These are phyloP conservation scores for Phytophthora syringae DNA, from an alignment of 352 stramenopile genomes.

Conservation along the genomic window DNA sequence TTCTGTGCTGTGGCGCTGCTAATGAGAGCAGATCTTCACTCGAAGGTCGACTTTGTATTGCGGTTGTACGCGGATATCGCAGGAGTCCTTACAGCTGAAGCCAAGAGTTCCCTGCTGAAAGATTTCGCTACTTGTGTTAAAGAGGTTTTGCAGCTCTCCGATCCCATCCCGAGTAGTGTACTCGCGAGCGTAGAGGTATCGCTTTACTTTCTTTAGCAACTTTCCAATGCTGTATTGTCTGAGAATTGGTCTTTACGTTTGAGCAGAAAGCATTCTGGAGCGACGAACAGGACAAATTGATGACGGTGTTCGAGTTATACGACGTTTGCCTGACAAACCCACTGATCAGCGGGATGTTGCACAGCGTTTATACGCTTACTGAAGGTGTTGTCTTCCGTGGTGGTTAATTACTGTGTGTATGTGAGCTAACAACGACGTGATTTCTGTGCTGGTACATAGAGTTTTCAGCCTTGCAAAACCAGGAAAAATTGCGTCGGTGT, in stretches of 20 bases:
- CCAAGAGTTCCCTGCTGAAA: constrained; percentile 47
- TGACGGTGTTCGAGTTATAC: constrained; percentile 55
- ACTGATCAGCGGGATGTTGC: constrained; percentile 58
- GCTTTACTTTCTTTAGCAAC: not conserved
- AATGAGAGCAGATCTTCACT: constrained; percentile 56
- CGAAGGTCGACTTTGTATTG: constrained; percentile 67
- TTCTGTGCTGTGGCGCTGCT: constrained; percentile 68
- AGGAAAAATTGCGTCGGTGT: constrained; percentile 23
- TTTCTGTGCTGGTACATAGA: not conserved
- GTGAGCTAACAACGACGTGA: not conserved
- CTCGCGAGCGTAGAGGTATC: constrained; percentile 30
- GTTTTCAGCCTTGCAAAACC: constrained; percentile 16
- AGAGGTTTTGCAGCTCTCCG: constrained; percentile 46
- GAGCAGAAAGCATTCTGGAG: constrained; percentile 51
- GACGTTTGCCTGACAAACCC: constrained; percentile 68
- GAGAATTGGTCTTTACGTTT: not conserved
- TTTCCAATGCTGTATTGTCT: not conserved
- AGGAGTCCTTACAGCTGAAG: constrained; percentile 47
- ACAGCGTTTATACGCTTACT: constrained; percentile 54
- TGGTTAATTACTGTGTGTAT: not conserved
- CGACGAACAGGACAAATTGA: constrained; percentile 42
- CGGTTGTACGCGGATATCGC: constrained; percentile 60
- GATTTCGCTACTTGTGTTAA: constrained; percentile 52
- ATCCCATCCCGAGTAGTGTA: constrained; percentile 31
- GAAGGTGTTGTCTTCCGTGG: constrained; percentile 32